Evolutionary conservation across 345 rosid species (phyloP), one percentile per base, ranked within the genome.

Genomic region (Lumnitzera littorea): DNA sequence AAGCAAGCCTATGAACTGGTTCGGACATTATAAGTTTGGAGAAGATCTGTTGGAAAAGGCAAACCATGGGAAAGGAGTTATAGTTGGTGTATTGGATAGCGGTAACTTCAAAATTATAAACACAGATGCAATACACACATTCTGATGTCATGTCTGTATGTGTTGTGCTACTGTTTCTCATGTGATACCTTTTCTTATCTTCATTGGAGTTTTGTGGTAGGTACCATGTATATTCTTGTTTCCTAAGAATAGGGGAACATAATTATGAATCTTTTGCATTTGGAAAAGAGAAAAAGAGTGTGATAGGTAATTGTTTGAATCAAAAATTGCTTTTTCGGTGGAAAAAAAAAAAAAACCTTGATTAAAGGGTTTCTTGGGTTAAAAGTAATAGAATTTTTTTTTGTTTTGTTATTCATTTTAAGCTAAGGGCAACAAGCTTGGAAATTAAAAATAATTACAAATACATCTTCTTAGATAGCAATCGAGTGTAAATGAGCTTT

Each of bases 41-140:
- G 65, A 67, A 48, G 75, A 68, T 15, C 54, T 91, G 15, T 57
- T 81, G 58, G 29, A 46, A 10, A 74, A 62, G 68, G 89, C 96
- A 11, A 78, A 75, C 16, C 81, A 80, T 68, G 98, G 98, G 20
- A 75, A 80, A 72, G 70, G 76, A 36, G 68, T 84, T 61, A 79
- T 89, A 27, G 83, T 91, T 50, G 98, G 98, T 41, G 61, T 91
- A 14, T 12, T 91, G 31, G 98, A 91, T 62, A 88, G 78, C 68
- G 98, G 98, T 91, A 74, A 72, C 24, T 1, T 24, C 0, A 9
- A 9, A n/a, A 15, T 54, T 12, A 43, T 16, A 12, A 12, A 2
- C 29, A n/a, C 31, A 5, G 0, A 61, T 20, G 1, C 20, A 20
- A 20, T 20, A 24, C 23, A 13, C 41, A 0, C 8, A 51, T 36